A percentile compares a stretch with the other conserved stretches of the same genome.
phyloP scores from a whole-genome alignment of 2,329 filamentous ascomycete species.

The Botryosphaeria dothidea region DNA sequence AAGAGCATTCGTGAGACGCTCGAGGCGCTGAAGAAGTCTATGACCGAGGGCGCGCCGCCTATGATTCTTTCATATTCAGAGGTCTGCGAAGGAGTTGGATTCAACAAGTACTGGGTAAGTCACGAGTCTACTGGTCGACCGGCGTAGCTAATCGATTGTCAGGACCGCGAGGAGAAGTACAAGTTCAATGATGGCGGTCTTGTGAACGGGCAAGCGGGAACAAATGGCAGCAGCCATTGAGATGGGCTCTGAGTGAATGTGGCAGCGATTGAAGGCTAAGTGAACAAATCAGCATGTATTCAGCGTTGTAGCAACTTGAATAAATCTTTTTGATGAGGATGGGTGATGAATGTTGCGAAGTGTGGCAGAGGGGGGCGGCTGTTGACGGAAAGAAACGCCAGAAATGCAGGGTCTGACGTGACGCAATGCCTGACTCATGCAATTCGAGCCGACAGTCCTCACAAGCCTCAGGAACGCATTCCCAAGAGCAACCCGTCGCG shows the following conservation, averaged over 20 bases:
- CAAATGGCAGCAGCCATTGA: not conserved
- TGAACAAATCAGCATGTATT: not conserved
- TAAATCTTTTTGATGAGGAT: not conserved
- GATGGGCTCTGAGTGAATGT: not conserved
- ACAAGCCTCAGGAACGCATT: constrained; percentile 1
- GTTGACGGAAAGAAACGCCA: not conserved
- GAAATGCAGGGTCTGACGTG: not conserved
- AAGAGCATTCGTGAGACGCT: constrained; percentile 42
- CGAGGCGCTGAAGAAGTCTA: constrained; percentile 44
- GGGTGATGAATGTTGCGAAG: not conserved
- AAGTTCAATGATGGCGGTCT: constrained; percentile 24
- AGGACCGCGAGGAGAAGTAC: constrained; percentile 29
- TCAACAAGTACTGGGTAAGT: constrained; percentile 34
- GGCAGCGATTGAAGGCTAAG: not conserved
- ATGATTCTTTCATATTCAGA: constrained; percentile 47
- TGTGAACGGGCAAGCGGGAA: not conserved
- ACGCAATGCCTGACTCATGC: constrained; percentile 14
- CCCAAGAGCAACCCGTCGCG: not conserved
- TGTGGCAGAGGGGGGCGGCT: not conserved
- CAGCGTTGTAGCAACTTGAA: not conserved
- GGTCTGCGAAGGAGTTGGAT: constrained; percentile 45
- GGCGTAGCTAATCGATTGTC: constrained; percentile 29
- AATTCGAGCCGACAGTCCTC: not conserved
- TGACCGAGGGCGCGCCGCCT: constrained; percentile 44
- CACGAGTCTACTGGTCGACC: not conserved